Evolutionary conservation across 2,329 filamentous ascomycete species (phyloP), one percentile per base, ranked within the genome.

Genomic region (Fragosphaeria purpurea): DNA sequence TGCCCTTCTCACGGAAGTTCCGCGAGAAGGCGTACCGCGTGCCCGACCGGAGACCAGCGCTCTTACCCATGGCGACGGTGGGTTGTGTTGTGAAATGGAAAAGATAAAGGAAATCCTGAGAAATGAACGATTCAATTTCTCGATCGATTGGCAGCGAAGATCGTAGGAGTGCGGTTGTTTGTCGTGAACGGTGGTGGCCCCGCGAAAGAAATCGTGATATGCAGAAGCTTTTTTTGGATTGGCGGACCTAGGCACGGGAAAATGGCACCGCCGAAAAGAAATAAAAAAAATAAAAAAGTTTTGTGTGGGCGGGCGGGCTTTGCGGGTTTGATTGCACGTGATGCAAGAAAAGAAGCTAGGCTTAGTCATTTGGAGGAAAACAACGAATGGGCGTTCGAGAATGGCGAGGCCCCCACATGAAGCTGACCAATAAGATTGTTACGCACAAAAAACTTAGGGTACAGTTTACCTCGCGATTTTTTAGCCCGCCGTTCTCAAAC

Each of bases 1-100:
- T 83, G 71, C 93, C 93, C 80, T 90, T 88, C 79, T 95, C 78
- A 76, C 93, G 89, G 82, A 95, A 96, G 70, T 84, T 79, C 67
- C 91, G 83, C 70, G 85, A 87, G 83, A 96, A 98, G 76, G 88
- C 85, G 84, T 90, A 88, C 74, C 86, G 85, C 74, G 86, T 91
- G 74, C 86, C 86, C 70, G 85, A 79, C 73, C 87, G 82, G 69
- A 90, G 82, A 88, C 86, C 86, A 75, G 83, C 82, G 67, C 86
- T 80, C 79, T 90, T 85, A 86, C 84, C 84, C 85, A 88, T 88
- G 70, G 65, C 63, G 66, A 63, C 60, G 61, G 61, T 63, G 62
- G 54, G 56, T 64, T 63, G 62, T 67, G 69, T 11, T 7, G 35
- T 41, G 43, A 35, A 32, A 33, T 34, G 42, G 30, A 34, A 44